phyloP scores from a whole-genome alignment of 345 rosid genomes.

The Pistacia vera region DNA sequence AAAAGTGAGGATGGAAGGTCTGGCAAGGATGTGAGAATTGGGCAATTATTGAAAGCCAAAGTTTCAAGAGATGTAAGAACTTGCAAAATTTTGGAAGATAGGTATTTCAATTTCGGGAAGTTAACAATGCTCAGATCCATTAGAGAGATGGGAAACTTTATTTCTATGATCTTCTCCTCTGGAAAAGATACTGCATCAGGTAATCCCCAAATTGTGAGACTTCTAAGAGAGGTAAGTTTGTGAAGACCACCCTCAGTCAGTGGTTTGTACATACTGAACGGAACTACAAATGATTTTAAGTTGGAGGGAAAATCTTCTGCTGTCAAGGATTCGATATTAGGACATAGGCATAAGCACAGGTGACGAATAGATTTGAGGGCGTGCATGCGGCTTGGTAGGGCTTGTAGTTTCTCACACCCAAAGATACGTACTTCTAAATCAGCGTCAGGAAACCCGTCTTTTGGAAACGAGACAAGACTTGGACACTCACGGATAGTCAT shows the following conservation, averaged over 20 bases:
- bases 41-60: neutral
- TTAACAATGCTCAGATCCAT: neutral
- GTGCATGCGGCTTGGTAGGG: conserved; percentile 10
- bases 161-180: neutral
- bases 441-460: neutral
- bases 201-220: conserved; percentile 7
- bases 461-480: neutral
- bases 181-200: no score
- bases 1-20: conserved; percentile 9
- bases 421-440: no score
- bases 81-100: conserved; percentile 13
- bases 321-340: conserved; percentile 10
- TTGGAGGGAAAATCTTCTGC: conserved; percentile 19
- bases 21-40: conserved; percentile 21
- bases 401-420: neutral
- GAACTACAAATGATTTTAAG: conserved; percentile 20
- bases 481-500: neutral
- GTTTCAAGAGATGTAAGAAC: conserved; percentile 16
- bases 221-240: conserved; percentile 15
- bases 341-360: conserved; percentile 17
- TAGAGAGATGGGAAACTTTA: conserved; percentile 21
- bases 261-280: conserved; percentile 7
- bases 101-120: conserved; percentile 17
- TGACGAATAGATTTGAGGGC: conserved; percentile 15
- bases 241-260: conserved; percentile 20